Conservation (phyloP, 2,329 filamentous ascomycete species). For the Diplodia corticola region DNA sequence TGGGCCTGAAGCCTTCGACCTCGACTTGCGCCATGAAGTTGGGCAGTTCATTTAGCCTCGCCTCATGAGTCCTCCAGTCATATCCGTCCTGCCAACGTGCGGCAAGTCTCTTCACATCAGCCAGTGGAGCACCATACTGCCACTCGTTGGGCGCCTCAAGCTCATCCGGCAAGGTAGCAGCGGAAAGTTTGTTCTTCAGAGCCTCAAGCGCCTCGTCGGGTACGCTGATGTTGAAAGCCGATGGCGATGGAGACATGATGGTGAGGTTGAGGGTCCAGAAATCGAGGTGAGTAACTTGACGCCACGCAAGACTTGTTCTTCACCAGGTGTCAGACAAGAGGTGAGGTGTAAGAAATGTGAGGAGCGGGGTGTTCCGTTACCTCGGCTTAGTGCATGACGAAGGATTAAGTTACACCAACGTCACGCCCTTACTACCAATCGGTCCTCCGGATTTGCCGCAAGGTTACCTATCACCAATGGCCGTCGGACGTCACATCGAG, state of each 20-base stretch:
- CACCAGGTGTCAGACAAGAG: not conserved
- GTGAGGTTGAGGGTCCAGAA: not conserved
- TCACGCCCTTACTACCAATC: constrained; percentile 1
- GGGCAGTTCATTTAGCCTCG: constrained; percentile 59
- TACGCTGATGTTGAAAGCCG: constrained; percentile 47
- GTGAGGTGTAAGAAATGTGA: not conserved
- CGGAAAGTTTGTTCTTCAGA: constrained; percentile 58
- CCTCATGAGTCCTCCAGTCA: constrained; percentile 64
- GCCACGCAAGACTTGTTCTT: not conserved
- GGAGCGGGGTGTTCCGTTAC: not conserved
- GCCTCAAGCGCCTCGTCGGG: constrained; percentile 53
- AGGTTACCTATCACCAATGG: not conserved
- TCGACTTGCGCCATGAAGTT: constrained; percentile 58
- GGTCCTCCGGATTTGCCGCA: not conserved
- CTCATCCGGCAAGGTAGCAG: constrained; percentile 59
- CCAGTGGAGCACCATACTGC: constrained; percentile 61
- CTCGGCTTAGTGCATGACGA: not conserved
- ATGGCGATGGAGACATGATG: constrained; percentile 3
- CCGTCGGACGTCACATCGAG: not conserved
- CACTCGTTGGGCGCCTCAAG: constrained; percentile 47
- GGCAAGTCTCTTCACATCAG: constrained; percentile 60
- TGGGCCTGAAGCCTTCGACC: constrained; percentile 59
- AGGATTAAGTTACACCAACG: not conserved
- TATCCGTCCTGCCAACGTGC: constrained; percentile 58
- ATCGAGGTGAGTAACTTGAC: not conserved